Evolutionary conservation across 108 stramenopile species (phyloP), one percentile per base, ranked within the genome.

Genomic region (Schizochytrium sp.): DNA sequence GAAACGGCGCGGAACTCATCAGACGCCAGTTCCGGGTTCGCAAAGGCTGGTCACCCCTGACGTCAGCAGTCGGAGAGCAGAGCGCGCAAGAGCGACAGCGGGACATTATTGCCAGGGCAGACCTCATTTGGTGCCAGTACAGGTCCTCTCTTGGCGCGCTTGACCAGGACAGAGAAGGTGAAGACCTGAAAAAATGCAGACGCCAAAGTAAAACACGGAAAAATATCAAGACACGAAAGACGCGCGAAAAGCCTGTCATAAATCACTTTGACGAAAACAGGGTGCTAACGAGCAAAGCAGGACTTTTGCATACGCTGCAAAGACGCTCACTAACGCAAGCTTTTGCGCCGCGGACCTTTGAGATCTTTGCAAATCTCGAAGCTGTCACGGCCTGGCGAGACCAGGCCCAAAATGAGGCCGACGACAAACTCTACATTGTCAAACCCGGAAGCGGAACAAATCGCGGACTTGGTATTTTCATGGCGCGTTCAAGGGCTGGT

Each of bases 361-460:
- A 69, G 41, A 1, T 69, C 41, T 8, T 10, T 4, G 63, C 63
- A 23, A 23, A 69, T 41, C 6, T 18, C 45, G 76, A 83, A 0
- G 51, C 19, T 16, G 16, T 83, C n/a, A 12, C 41, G 12, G 63
- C 63, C 34, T 69, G 63, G 63, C 63, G 41, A 18, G 63, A 69
- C 25, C 63, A 69, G 41, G 63, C 34, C 41, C 63, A 69, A 18
- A 23, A 69, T 5, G 51, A 47, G 4, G 76, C 45, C 48, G 3
- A 83, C 51, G 63, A 69, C 1, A 83, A 53, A 45, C 76, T 53
- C 25, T 83, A 53, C 51, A 90, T 90, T 5, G 21, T 90, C 25
- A 90, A 90, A 25, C 90, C 90, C 53, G 88, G 87, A 12, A n/a
- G 29, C 19, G 29, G 88, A 14, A 88, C 88, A 19, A 90, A 90